A percentile compares a stretch with the other conserved stretches of the same genome.
These are phyloP conservation scores for Neurospora sp. DNA, from an alignment of 495 filamentous ascomycete species.

Conservation along the genomic window DNA sequence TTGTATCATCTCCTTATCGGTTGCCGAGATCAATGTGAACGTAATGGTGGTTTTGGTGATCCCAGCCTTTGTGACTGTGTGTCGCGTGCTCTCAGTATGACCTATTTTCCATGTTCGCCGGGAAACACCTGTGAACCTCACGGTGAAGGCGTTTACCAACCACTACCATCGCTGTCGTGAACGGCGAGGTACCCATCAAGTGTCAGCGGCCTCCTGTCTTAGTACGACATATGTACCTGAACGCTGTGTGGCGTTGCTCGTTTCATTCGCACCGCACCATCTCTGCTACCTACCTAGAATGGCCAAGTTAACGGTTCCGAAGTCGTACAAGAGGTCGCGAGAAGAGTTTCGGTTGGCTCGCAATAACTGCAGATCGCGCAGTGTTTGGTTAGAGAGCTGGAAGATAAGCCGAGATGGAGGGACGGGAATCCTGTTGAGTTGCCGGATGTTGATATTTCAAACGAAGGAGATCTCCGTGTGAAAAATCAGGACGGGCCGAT, in stretches of 20 bases:
- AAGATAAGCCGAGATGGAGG: not conserved
- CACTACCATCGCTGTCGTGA: not conserved
- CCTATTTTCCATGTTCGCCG: not conserved
- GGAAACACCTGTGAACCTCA: not conserved
- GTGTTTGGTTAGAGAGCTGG: not conserved
- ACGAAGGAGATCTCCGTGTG: not conserved
- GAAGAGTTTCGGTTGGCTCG: not conserved
- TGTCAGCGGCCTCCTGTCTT: not conserved
- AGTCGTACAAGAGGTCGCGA: not conserved
- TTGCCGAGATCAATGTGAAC: not conserved
- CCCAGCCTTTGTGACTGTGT: not conserved
- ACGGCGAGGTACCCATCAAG: not conserved
- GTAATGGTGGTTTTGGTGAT: not conserved
- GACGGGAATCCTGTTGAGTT: not conserved
- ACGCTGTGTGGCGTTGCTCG: not conserved
- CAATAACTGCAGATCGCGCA: not conserved
- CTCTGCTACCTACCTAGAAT: not conserved
- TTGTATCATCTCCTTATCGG: not conserved
- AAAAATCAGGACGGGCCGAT: not conserved
- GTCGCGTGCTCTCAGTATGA: not conserved
- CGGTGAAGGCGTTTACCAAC: not conserved
- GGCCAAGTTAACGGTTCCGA: not conserved
- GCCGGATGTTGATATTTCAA: not conserved
- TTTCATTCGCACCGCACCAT: not conserved
- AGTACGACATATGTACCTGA: not conserved